Conservation (phyloP, 2,329 filamentous ascomycete genomes). For the Pseudopyricularia cyperi region DNA sequence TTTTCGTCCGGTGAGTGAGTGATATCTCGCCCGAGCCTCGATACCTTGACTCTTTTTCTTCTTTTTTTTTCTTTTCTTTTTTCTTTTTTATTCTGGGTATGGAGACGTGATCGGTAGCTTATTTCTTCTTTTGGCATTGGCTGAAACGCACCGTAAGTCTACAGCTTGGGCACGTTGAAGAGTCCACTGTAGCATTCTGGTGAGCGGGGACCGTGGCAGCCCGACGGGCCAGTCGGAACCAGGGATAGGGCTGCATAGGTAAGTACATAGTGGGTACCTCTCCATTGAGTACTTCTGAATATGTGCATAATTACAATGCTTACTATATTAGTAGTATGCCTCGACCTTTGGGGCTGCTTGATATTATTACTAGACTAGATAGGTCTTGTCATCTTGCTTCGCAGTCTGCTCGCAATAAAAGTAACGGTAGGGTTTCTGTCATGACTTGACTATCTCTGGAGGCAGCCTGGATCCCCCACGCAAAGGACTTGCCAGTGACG, state of each 20-base stretch:
- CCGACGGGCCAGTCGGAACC: no score
- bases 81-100: neutral
- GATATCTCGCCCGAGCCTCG: no score
- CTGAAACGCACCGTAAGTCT: neutral
- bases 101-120: neutral
- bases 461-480: neutral
- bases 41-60: neutral
- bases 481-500: neutral
- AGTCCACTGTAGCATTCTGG: neutral
- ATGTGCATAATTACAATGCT: no score
- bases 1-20: no score
- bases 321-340: no score
- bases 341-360: no score
- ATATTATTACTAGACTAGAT: neutral
- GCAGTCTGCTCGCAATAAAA: neutral
- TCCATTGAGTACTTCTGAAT: no score
- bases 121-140: neutral
- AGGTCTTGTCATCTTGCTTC: neutral
- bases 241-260: no score
- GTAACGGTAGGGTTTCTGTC: neutral
- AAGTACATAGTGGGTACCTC: no score
- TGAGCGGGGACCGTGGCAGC: no score
- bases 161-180: neutral
- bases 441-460: neutral
- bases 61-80: neutral